Percentiles rank a stretch among this genome's conserved stretches.
phyloP scores from a whole-genome alignment of 2,329 filamentous ascomycete species.

The Phialophora macrospora region DNA sequence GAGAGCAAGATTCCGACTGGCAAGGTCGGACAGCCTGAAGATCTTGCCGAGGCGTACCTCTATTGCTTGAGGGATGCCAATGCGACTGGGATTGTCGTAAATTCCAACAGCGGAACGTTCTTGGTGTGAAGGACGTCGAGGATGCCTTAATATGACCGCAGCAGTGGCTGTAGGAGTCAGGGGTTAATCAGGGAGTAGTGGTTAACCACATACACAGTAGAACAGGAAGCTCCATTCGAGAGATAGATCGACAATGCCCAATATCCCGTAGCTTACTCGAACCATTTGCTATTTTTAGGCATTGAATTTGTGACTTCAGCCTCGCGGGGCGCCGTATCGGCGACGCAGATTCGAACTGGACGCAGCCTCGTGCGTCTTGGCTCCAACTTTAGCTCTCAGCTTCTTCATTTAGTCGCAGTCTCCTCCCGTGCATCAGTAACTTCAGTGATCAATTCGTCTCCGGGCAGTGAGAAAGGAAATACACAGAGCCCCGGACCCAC shows the following conservation, averaged over 20 bases:
- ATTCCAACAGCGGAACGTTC: conserved; percentile 49
- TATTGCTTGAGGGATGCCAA: conserved; percentile 56
- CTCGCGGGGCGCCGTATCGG: conserved; percentile 1
- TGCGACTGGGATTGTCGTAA: conserved; percentile 51
- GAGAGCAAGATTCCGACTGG: conserved; percentile 38
- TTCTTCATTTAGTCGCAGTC: neutral
- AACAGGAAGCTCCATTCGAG: too few species aligned
- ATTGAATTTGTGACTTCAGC: neutral
- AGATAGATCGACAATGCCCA: too few species aligned
- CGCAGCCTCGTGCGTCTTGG: neutral
- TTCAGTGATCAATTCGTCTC: neutral
- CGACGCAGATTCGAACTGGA: too few species aligned
- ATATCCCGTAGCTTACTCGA: too few species aligned
- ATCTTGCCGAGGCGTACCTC: conserved; percentile 56
- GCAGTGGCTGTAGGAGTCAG: neutral
- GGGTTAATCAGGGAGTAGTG: too few species aligned
- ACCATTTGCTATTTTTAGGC: too few species aligned
- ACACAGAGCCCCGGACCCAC: neutral
- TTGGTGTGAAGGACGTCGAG: conserved; percentile 30
- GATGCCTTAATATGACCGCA: neutral
- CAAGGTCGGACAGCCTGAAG: conserved; percentile 48
- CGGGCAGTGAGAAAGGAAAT: too few species aligned
- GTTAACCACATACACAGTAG: too few species aligned
- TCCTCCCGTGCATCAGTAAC: neutral
- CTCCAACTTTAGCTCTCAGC: neutral